Evolutionary conservation across 805 yeast species (phyloP).

Genomic region (Clavispora santaluciae): DNA sequence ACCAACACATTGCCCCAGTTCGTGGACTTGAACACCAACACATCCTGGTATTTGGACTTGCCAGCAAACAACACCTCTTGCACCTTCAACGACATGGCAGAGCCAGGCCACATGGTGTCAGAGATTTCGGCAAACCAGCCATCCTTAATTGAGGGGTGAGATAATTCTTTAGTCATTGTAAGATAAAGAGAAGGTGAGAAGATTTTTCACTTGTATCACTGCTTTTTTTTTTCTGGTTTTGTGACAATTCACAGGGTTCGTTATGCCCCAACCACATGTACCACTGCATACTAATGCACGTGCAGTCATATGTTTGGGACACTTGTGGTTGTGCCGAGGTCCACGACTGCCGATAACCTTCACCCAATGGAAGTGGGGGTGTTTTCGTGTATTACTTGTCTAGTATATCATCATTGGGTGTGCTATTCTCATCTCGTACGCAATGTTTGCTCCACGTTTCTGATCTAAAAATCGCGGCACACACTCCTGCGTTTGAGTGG

Average conservation of each 20-base stretch:
- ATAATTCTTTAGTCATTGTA: conserved; percentile 30
- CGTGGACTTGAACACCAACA: conserved; percentile 86
- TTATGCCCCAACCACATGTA: not conserved
- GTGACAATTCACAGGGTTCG: not conserved
- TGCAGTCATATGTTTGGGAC: not conserved
- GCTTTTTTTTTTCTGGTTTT: not conserved
- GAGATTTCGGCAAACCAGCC: conserved; percentile 98
- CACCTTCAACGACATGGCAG: conserved; percentile 89
- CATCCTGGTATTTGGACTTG: conserved; percentile 88
- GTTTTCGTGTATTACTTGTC: no score
- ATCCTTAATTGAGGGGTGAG: conserved; percentile 61
- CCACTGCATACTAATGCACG: not conserved
- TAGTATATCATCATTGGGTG: no score
- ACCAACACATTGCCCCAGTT: conserved; percentile 95
- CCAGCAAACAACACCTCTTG: conserved; percentile 82
- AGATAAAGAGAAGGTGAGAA: not conserved
- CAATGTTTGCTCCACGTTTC: not conserved
- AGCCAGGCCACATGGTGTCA: conserved; percentile 98
- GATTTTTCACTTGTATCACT: not conserved
- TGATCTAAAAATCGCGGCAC: not conserved
- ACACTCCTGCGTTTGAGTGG: not conserved
- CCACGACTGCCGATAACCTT: no score
- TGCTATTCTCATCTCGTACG: no score
- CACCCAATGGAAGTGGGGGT: no score
- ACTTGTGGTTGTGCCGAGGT: no score